A percentile compares a stretch with the other conserved stretches of the same genome.
phyloP scores from a whole-genome alignment of 164 flowering plant species.

The Magnolia sinica region DNA sequence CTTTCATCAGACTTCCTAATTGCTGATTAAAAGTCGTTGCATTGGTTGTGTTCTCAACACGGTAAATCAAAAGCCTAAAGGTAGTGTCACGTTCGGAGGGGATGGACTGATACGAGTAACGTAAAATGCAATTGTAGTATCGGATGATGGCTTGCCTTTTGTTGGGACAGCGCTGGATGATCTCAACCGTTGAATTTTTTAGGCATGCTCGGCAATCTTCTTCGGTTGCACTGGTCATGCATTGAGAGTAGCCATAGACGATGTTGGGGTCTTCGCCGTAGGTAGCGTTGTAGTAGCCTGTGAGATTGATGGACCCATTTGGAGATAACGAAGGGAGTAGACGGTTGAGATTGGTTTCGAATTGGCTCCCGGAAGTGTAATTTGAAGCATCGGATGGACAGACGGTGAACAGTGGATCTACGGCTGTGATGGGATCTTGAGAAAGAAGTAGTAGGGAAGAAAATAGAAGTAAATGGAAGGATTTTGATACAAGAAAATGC shows the following conservation, averaged over 20 bases:
- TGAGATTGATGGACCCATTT: conserved; percentile 13
- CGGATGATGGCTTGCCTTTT: conserved; percentile 22
- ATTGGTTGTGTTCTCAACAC: conserved; percentile 21
- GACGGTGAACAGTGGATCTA: neutral
- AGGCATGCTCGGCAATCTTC: conserved; percentile 20
- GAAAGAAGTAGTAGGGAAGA: neutral
- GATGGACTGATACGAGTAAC: conserved; percentile 22
- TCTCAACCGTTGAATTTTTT: conserved; percentile 7
- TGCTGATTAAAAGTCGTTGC: conserved; percentile 15
- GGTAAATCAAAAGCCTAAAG: neutral
- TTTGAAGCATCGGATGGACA: neutral
- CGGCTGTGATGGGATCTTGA: neutral
- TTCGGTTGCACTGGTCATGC: conserved; percentile 15
- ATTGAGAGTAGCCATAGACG: conserved; percentile 30
- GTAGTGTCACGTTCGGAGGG: neutral
- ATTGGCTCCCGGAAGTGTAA: conserved; percentile 7
- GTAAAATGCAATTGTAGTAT: conserved; percentile 30
- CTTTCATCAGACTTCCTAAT: conserved; percentile 14
- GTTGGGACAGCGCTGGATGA: conserved; percentile 19
- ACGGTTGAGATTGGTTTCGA: conserved; percentile 20
- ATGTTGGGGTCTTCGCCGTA: conserved; percentile 14
- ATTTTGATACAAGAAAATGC: neutral
- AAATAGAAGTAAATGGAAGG: neutral
- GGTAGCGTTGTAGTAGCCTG: conserved; percentile 15
- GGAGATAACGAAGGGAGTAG: conserved; percentile 12